Base-by-base conservation (phyloP, 1,284 basidiomycete species). In the Rhizopogon hawkerae region DNA sequence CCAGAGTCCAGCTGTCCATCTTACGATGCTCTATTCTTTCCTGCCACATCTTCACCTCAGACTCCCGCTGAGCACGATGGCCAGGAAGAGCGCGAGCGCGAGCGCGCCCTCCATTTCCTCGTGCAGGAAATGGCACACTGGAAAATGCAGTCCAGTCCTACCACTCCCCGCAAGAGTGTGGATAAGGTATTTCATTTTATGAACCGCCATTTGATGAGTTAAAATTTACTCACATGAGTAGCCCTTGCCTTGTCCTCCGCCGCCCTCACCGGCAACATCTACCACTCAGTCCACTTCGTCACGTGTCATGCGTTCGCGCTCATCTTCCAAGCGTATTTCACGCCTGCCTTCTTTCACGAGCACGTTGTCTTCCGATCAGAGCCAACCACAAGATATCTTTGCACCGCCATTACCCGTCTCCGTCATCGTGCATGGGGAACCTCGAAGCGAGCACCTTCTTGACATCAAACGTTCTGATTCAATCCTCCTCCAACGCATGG, bases 361-460 rank as follows among this genome's bases (percentile, higher is more conserved):
- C 26, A 63, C 62, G 5, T 64, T 63, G 50, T 65, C 65, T 1
- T 67, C 65, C 0, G 62, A 63, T 5, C 65, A 67, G 35, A 67
- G 63, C 29, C 57, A 60, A 1, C 54, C 60, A 0, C 63, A 57
- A 35, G 65, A 63, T 13, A 43, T 54, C 1, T 61, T 57, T 14
- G 51, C 62, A 0, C 64, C 47, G 0, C 54, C 64, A 0, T 48
- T 64, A 0, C 63, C 61, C 18, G 63, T 63, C 2, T 67, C 62
- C 3, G 60, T 67, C 16, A 56, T 63, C 1, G 60, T 63, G 1
- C 65, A 63, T 2, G 59, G 60, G 11, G 62, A 63, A 7, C 49
- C 44, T 3, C 65, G 67, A 0, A 62, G 63, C 1, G 62, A 63
- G 5, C 2, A 63, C 0, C 35, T 65, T 13, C 14, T 29, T 21